Conservation (phyloP, 768 basidiomycete species). For the Lanmaoa rubissima region DNA sequence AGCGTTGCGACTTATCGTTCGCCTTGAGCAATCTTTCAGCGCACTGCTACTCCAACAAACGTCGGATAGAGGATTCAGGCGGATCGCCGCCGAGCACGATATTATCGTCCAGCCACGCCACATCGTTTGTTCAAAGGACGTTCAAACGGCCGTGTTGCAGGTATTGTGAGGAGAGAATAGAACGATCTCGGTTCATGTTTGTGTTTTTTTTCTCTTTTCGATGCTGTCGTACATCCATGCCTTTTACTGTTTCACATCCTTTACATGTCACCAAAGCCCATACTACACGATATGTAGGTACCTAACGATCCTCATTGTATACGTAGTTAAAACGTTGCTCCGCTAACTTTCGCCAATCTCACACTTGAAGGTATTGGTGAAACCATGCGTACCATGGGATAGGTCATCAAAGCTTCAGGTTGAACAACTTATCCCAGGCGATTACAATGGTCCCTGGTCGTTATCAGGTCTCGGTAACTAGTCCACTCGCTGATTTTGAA, state of each 20-base stretch:
- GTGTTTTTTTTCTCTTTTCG: background rate
- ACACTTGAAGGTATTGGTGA: too few species aligned
- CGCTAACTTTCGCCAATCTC: too few species aligned
- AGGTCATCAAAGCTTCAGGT: too few species aligned
- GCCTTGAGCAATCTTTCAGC: slow-evolving; percentile 13
- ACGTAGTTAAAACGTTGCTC: too few species aligned
- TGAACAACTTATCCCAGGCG: too few species aligned
- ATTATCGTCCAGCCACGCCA: slow-evolving; percentile 8
- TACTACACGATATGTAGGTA: too few species aligned
- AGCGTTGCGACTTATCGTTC: slow-evolving; percentile 13
- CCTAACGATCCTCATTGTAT: too few species aligned
- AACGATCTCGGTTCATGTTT: background rate
- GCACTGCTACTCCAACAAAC: slow-evolving; percentile 9
- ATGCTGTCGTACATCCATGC: background rate
- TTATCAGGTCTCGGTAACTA: too few species aligned
- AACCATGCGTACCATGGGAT: too few species aligned
- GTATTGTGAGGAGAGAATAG: background rate
- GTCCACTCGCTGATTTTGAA: too few species aligned
- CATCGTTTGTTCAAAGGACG: slow-evolving; percentile 4
- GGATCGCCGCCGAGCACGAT: slow-evolving; percentile 12
- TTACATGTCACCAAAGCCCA: too few species aligned
- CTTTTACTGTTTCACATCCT: background rate
- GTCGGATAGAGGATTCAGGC: slow-evolving; percentile 17
- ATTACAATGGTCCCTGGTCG: too few species aligned
- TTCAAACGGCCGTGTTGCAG: slow-evolving; percentile 10